Percentiles rank a stretch among this genome's conserved stretches.
These are phyloP conservation scores for Zygoascus tannicola DNA, from an alignment of 805 yeast genomes.

Conservation along the genomic window DNA sequence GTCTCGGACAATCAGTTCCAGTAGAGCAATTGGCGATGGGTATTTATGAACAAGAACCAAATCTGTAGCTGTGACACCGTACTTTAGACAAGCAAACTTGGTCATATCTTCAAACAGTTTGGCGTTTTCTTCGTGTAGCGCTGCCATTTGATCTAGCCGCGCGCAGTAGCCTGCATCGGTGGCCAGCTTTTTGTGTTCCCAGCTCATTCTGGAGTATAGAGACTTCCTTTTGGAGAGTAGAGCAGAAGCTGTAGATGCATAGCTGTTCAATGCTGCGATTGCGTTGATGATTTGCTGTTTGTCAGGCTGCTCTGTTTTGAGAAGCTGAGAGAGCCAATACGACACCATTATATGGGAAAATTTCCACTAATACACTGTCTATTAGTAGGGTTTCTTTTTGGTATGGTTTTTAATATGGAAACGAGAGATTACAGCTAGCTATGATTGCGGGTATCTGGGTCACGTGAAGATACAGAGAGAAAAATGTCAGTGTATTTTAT, in stretches of 20 bases:
- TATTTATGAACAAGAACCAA: slow-evolving; percentile 1
- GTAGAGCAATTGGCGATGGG: slow-evolving; percentile 28
- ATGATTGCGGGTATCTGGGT: no score
- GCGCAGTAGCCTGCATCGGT: slow-evolving; percentile 43
- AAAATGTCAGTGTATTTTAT: no score
- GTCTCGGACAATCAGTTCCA: slow-evolving; percentile 73
- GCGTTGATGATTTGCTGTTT: slow-evolving; percentile 12
- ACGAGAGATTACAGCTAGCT: no score
- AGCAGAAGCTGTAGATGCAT: slow-evolving; percentile 9
- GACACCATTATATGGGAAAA: no score
- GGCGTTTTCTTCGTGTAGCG: slow-evolving; percentile 40
- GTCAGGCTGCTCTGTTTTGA: background rate
- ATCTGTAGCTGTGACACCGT: slow-evolving; percentile 38
- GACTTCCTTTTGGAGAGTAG: slow-evolving; percentile 16
- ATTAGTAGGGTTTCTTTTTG: no score
- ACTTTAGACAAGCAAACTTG: slow-evolving; percentile 27
- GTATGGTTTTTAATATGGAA: no score
- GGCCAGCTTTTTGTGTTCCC: slow-evolving; percentile 49
- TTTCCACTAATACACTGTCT: no score
- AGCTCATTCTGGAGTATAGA: slow-evolving; percentile 32
- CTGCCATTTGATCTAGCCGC: slow-evolving; percentile 44
- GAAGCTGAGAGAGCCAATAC: background rate
- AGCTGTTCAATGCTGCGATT: slow-evolving; percentile 19
- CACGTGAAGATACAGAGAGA: no score
- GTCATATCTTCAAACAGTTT: slow-evolving; percentile 39